Evolutionary conservation across 495 filamentous ascomycete species (phyloP).

Genomic region (Polyplosphaeria fusca): DNA sequence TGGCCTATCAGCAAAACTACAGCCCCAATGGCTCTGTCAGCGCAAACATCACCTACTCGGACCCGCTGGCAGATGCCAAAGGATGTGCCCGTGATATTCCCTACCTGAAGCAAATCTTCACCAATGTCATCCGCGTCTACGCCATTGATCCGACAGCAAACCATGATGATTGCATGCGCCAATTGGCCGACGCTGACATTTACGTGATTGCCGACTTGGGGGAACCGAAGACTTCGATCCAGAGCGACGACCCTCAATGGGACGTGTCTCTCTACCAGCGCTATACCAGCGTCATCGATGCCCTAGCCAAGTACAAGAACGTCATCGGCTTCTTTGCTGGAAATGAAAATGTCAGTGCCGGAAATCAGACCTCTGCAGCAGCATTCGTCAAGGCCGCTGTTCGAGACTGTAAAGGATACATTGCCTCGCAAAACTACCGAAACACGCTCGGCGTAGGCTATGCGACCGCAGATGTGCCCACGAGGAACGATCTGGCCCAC

Average conservation of each 20-base stretch:
- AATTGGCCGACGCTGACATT: conserved; percentile 84
- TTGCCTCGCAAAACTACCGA: conserved; percentile 70
- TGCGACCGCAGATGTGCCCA: conserved; percentile 86
- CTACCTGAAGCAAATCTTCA: conserved; percentile 66
- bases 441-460: conserved; percentile 81
- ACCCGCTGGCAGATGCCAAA: conserved; percentile 68
- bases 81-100: conserved; percentile 80
- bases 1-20: conserved; percentile 75
- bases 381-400: conserved; percentile 95
- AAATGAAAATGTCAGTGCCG: conserved; percentile 88
- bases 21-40: conserved; percentile 45
- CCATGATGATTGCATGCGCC: conserved; percentile 77
- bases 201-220: conserved; percentile 90
- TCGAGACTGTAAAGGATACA: conserved; percentile 90
- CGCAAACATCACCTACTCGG: conserved; percentile 46
- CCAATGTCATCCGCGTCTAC: conserved; percentile 92
- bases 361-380: conserved; percentile 75
- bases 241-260: conserved; percentile 74
- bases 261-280: conserved; percentile 67
- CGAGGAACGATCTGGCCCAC: conserved; percentile 71
- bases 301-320: conserved; percentile 74
- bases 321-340: conserved; percentile 93
- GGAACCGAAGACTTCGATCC: conserved; percentile 74
- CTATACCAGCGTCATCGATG: conserved; percentile 84
- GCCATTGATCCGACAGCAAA: conserved; percentile 76